Conservation (phyloP, 306 rosid species). For the Inga laurina region DNA sequence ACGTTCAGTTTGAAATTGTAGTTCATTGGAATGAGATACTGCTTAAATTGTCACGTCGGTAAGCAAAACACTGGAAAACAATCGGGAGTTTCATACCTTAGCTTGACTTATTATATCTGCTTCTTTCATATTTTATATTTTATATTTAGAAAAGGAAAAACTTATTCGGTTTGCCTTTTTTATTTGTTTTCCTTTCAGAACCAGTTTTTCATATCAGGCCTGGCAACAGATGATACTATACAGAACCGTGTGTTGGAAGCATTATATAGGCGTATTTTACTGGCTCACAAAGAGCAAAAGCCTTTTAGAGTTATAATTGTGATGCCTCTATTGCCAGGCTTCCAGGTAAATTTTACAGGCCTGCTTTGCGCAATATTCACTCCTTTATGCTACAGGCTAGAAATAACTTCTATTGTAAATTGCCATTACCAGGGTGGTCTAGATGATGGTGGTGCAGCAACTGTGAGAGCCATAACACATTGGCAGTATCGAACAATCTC, state of each 20-base stretch:
- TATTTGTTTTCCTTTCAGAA: constrained; percentile 58
- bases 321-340: constrained; percentile 95
- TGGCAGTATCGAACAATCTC: constrained; percentile 98
- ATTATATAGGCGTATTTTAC: constrained; percentile 74
- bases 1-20: constrained; percentile 1
- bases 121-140: neutral
- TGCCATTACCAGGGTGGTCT: constrained; percentile 76
- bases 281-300: constrained; percentile 79
- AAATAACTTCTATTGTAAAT: constrained; percentile 9
- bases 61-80: constrained; percentile 19
- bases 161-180: constrained; percentile 1
- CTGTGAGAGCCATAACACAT: constrained; percentile 96
- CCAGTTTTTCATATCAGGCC: constrained; percentile 97
- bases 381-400: constrained; percentile 15
- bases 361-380: constrained; percentile 4
- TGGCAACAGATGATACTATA: constrained; percentile 69
- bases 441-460: constrained; percentile 96
- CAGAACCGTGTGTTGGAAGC: constrained; percentile 89
- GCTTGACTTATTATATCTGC: constrained; percentile 22
- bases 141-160: neutral
- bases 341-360: constrained; percentile 61
- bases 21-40: neutral
- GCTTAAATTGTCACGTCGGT: constrained; percentile 7
- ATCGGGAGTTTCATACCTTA: neutral
- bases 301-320: constrained; percentile 84